Percentiles rank a stretch among this genome's conserved stretches.
These are phyloP conservation scores for Heracleum sosnowskyi DNA, from an alignment of 129 eudicot genomes.

Conservation along the genomic window DNA sequence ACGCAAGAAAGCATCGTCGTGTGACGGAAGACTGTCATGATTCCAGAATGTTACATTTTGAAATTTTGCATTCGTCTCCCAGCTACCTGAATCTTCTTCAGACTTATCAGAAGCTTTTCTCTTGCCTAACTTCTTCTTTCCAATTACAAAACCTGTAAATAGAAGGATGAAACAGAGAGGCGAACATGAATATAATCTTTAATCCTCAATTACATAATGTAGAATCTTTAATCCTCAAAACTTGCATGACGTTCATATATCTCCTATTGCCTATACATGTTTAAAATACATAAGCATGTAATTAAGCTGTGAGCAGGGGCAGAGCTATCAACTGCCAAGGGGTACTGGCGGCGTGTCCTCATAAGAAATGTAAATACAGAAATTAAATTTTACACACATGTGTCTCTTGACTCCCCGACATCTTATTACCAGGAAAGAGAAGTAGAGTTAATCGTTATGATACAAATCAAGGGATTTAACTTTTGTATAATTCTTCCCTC, in stretches of 20 bases:
- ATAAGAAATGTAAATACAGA: too few relatives aligned
- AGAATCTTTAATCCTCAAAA: not conserved
- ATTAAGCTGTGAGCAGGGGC: not conserved
- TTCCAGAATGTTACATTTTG: conserved; percentile 73
- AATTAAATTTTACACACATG: not conserved
- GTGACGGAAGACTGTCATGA: conserved; percentile 85
- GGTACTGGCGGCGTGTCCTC: not conserved
- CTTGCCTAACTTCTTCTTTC: conserved; percentile 42
- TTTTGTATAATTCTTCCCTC: not conserved
- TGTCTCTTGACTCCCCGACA: not conserved
- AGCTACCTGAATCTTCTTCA: conserved; percentile 27
- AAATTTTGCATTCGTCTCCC: conserved; percentile 68
- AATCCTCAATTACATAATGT: not conserved
- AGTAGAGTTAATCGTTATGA: not conserved
- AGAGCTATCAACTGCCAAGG: not conserved
- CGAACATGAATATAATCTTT: conserved; percentile 8
- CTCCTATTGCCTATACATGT: not conserved
- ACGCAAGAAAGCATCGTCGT: conserved; percentile 83
- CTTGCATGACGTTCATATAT: not conserved
- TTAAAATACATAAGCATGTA: not conserved
- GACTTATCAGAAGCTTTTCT: conserved; percentile 30
- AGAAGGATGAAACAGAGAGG: not conserved
- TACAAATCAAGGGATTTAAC: not conserved
- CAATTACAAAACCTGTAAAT: conserved; percentile 63
- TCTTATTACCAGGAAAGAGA: not conserved